Evolutionary conservation across 257 asterid species (phyloP).

Genomic region (Perilla frutescens): DNA sequence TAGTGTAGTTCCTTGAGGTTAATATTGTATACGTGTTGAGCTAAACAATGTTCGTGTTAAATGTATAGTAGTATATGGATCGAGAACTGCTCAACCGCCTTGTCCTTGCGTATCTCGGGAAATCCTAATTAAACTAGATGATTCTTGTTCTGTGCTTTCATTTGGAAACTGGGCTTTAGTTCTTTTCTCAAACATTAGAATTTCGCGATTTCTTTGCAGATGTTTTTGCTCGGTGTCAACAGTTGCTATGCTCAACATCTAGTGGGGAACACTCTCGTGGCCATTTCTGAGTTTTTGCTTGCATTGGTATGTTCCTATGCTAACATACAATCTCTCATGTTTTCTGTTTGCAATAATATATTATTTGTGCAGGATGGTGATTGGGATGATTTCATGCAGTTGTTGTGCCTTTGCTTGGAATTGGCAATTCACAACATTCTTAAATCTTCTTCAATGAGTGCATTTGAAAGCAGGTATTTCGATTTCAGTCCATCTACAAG

Average conservation of each 20-base stretch:
- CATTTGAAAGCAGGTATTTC: slow-evolving; percentile 36
- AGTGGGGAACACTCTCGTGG: slow-evolving; percentile 63
- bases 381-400: slow-evolving; percentile 62
- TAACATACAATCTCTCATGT: slow-evolving; percentile 16
- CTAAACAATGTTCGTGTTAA: not conserved
- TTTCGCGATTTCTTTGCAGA: slow-evolving; percentile 54
- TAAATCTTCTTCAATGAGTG: slow-evolving; percentile 35
- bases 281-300: slow-evolving; percentile 64
- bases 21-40: not conserved
- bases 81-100: not conserved
- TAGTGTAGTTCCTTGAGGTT: slow-evolving; percentile 1
- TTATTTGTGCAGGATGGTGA: slow-evolving; percentile 59
- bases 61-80: not conserved
- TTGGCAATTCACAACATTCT: slow-evolving; percentile 43
- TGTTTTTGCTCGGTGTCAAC: slow-evolving; percentile 56
- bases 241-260: slow-evolving; percentile 67
- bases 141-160: slow-evolving; percentile 13
- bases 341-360: slow-evolving; percentile 5
- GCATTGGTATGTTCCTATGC: slow-evolving; percentile 54
- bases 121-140: not conserved
- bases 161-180: not conserved
- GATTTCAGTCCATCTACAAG: slow-evolving; percentile 37
- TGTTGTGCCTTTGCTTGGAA: slow-evolving; percentile 65
- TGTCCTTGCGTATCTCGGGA: not conserved
- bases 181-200: slow-evolving; percentile 4